phyloP scores from a whole-genome alignment of 352 stramenopile species.

The Phytopythium delawarense region DNA sequence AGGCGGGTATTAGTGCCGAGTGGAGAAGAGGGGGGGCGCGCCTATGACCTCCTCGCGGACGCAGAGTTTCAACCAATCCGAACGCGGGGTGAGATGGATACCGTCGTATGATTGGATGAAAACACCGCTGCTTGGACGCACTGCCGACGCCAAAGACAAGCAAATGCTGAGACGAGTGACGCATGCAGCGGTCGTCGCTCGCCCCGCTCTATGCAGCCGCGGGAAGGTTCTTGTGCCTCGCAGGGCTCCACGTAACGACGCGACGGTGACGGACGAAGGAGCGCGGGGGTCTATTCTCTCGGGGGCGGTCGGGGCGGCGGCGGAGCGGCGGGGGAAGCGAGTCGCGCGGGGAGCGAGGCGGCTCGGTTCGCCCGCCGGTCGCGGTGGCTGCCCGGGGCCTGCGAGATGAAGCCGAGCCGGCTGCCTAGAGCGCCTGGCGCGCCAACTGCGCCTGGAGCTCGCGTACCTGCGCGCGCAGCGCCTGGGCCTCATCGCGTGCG shows the following conservation, averaged over 20 bases:
- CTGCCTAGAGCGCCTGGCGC: constrained; percentile 39
- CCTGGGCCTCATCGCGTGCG: constrained; percentile 51
- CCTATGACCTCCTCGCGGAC: not conserved
- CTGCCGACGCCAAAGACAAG: not conserved
- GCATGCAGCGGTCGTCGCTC: too few relatives aligned
- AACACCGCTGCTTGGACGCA: not conserved
- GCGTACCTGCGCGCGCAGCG: constrained; percentile 56
- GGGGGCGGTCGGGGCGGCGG: not conserved
- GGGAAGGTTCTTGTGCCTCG: not conserved
- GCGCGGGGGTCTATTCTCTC: not conserved
- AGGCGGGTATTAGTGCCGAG: not conserved
- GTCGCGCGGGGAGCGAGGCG: not conserved
- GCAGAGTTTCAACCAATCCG: not conserved
- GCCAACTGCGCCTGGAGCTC: constrained; percentile 59
- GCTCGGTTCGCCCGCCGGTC: constrained; percentile 5
- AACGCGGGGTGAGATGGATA: not conserved
- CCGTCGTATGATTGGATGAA: not conserved
- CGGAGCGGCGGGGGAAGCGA: constrained; percentile 1
- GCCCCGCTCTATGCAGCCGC: not conserved
- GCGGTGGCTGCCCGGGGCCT: too few relatives aligned
- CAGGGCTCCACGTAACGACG: not conserved
- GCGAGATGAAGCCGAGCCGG: not conserved
- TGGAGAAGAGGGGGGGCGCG: too few relatives aligned
- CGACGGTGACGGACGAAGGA: not conserved
- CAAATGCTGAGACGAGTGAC: not conserved